These are phyloP conservation scores for Astrocystis sublimbata DNA, from an alignment of 495 filamentous ascomycete species.

Conservation along the genomic window DNA sequence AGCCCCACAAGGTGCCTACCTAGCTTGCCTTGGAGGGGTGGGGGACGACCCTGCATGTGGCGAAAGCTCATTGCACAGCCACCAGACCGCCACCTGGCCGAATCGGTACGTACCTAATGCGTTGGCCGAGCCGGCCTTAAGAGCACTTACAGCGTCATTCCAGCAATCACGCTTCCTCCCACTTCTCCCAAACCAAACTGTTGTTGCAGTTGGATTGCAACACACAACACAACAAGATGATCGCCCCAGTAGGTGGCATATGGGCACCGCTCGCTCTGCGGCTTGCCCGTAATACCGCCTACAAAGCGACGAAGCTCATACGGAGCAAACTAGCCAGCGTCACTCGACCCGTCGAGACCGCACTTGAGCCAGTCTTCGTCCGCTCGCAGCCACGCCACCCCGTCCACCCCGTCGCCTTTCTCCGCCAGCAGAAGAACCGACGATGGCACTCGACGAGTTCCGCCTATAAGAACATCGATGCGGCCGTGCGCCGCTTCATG, in stretches of 20 bases:
- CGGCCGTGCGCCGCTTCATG: slow-evolving; percentile 61
- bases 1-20: slow-evolving; percentile 14
- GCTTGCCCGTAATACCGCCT: slow-evolving; percentile 66
- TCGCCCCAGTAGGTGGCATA: slow-evolving; percentile 64
- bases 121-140: slow-evolving; percentile 13
- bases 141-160: slow-evolving; percentile 20
- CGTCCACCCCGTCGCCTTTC: slow-evolving; percentile 67
- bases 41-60: slow-evolving; percentile 19
- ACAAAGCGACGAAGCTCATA: slow-evolving; percentile 62
- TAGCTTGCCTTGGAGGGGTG: slow-evolving; percentile 10
- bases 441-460: slow-evolving; percentile 67
- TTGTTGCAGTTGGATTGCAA: slow-evolving; percentile 29
- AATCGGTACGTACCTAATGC: not conserved
- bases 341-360: slow-evolving; percentile 47
- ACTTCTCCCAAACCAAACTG: slow-evolving; percentile 26
- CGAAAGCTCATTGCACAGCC: slow-evolving; percentile 16
- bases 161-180: slow-evolving; percentile 13
- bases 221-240: slow-evolving; percentile 54
- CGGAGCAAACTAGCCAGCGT: slow-evolving; percentile 61
- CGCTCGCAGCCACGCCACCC: slow-evolving; percentile 61
- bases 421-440: slow-evolving; percentile 68
- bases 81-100: not conserved
- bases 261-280: slow-evolving; percentile 71
- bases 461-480: slow-evolving; percentile 53
- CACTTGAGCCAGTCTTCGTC: slow-evolving; percentile 52